These are phyloP conservation scores for Malassezia brasiliensis DNA, from an alignment of 1,284 basidiomycete species.

Conservation along the genomic window DNA sequence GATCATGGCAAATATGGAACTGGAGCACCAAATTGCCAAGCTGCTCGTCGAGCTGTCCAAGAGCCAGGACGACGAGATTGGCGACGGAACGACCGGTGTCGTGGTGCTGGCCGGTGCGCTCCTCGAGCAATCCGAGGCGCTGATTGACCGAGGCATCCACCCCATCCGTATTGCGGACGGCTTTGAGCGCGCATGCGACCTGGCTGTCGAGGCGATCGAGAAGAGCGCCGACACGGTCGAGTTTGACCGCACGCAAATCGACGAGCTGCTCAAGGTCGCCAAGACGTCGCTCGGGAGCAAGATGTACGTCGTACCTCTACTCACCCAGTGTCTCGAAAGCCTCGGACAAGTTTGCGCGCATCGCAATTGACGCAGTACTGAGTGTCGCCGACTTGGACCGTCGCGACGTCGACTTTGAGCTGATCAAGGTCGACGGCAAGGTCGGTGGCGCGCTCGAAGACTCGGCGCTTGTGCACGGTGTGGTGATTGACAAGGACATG, in stretches of 20 bases:
- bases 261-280: constrained; percentile 67
- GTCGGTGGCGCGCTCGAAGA: constrained; percentile 93
- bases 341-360: constrained; percentile 85
- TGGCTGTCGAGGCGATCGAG: constrained; percentile 83
- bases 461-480: constrained; percentile 82
- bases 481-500: constrained; percentile 98
- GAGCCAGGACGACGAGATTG: constrained; percentile 98
- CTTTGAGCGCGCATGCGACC: constrained; percentile 82
- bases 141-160: constrained; percentile 95
- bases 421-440: constrained; percentile 99
- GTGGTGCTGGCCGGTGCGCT: constrained; percentile 95
- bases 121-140: constrained; percentile 68
- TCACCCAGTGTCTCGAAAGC: constrained; percentile 83
- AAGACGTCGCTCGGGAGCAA: constrained; percentile 94
- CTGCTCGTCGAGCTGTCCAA: constrained; percentile 91
- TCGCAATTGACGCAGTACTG: constrained; percentile 92
- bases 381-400: constrained; percentile 89
- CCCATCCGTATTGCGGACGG: constrained; percentile 97
- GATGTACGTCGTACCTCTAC: constrained; percentile 58
- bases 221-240: constrained; percentile 80
- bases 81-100: constrained; percentile 96
- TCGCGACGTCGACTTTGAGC: constrained; percentile 90
- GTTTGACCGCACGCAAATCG: constrained; percentile 71
- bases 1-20: constrained; percentile 54
- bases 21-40: constrained; percentile 97